A percentile compares a stretch with the other conserved stretches of the same genome.
phyloP scores from a whole-genome alignment of 345 rosid genomes.

The Punica granatum region DNA sequence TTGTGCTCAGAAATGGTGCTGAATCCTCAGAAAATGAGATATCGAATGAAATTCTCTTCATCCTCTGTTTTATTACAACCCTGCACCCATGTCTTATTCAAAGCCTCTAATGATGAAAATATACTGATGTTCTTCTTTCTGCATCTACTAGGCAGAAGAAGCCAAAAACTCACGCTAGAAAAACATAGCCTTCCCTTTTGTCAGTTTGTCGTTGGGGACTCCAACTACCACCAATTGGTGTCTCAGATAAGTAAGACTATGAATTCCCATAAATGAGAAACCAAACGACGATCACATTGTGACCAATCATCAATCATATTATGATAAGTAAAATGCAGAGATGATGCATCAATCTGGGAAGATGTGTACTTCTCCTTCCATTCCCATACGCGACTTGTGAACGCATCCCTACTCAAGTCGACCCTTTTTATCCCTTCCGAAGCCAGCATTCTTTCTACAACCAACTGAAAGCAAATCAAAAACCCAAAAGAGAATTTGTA shows the following conservation, averaged over 20 bases:
- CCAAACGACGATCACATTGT: background rate
- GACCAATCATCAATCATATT: background rate
- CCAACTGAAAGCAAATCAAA: conserved; percentile 44
- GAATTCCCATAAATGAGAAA: background rate
- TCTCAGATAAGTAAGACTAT: background rate
- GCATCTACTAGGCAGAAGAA: background rate
- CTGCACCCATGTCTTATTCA: background rate
- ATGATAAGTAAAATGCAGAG: background rate
- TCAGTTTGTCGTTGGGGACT: no score
- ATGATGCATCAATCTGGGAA: background rate
- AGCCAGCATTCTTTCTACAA: conserved; percentile 92
- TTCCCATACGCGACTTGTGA: conserved; percentile 88
- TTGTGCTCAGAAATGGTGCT: background rate
- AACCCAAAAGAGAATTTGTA: background rate
- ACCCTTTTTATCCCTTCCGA: conserved; percentile 83
- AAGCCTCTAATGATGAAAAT: background rate
- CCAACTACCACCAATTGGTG: background rate
- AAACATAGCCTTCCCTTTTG: no score
- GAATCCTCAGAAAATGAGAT: background rate
- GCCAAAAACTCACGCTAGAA: no score
- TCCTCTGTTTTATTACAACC: background rate
- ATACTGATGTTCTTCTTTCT: background rate
- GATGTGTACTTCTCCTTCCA: conserved; percentile 89
- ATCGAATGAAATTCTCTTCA: background rate
- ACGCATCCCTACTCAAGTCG: conserved; percentile 80